A percentile compares a stretch with the other conserved stretches of the same genome.
Conservation (phyloP, 2,329 filamentous ascomycete genomes). For the Clonostachys solani region DNA sequence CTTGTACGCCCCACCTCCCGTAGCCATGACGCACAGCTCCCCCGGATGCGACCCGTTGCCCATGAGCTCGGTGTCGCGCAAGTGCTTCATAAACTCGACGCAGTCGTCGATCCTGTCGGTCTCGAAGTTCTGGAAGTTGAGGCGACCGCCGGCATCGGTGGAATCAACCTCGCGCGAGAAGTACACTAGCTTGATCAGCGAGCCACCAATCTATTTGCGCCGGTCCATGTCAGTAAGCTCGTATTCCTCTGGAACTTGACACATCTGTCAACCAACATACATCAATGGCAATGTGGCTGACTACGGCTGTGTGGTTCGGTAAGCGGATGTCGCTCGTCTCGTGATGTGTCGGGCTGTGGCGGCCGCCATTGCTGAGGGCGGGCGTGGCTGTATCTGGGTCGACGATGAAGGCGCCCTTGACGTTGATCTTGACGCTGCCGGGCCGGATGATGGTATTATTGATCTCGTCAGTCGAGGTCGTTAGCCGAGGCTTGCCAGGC, state of each 20-base stretch:
- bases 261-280: conserved; percentile 46
- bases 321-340: conserved; percentile 93
- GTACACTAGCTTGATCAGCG: conserved; percentile 93
- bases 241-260: too few species aligned
- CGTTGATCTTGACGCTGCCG: conserved; percentile 86
- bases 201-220: conserved; percentile 76
- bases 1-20: conserved; percentile 92
- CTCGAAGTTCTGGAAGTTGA: conserved; percentile 96
- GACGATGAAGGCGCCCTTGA: conserved; percentile 93
- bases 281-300: conserved; percentile 96
- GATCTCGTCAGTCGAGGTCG: conserved; percentile 52
- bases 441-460: conserved; percentile 58
- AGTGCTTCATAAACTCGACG: conserved; percentile 82
- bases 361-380: conserved; percentile 33
- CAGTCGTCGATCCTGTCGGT: conserved; percentile 92
- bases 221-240: too few species aligned
- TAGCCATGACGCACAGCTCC: conserved; percentile 89
- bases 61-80: conserved; percentile 77
- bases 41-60: conserved; percentile 68
- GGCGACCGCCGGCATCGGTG: conserved; percentile 75
- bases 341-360: conserved; percentile 43
- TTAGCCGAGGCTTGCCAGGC: conserved; percentile 16
- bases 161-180: conserved; percentile 85
- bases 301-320: conserved; percentile 89
- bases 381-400: conserved; percentile 66